phyloP scores from a whole-genome alignment of 2,329 filamentous ascomycete species.

The Ophiostoma ulmi region DNA sequence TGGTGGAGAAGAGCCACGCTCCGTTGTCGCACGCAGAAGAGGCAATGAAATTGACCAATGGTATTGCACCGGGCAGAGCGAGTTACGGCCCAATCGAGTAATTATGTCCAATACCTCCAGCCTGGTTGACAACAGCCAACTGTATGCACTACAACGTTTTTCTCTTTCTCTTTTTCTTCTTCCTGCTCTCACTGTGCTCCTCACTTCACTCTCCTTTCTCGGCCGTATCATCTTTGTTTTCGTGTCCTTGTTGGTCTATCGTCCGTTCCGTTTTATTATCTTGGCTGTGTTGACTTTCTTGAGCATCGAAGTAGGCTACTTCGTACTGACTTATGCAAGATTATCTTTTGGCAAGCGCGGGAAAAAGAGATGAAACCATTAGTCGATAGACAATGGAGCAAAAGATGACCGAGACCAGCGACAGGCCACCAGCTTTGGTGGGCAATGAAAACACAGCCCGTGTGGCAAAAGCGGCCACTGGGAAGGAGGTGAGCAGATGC shows the following conservation, averaged over 20 bases:
- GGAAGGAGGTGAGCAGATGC: background rate
- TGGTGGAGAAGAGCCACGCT: conserved; percentile 20
- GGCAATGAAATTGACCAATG: background rate
- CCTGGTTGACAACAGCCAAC: background rate
- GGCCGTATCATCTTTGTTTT: background rate
- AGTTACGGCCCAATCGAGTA: conserved; percentile 8
- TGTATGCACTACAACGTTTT: background rate
- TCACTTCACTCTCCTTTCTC: background rate
- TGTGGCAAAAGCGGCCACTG: background rate
- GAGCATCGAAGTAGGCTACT: background rate
- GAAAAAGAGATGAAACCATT: background rate
- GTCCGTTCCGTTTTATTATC: conserved; percentile 7
- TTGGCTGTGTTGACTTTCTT: background rate
- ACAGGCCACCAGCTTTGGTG: background rate
- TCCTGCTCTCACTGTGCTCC: background rate
- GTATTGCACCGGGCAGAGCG: conserved; percentile 1
- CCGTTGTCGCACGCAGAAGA: conserved; percentile 24
- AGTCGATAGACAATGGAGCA: background rate
- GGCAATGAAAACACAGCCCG: background rate
- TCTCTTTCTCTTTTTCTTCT: background rate
- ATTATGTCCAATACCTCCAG: conserved; percentile 13
- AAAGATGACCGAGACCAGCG: background rate
- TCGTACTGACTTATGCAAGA: background rate
- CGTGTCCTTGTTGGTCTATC: background rate
- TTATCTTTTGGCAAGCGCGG: background rate